Evolutionary conservation across 2,329 filamentous ascomycete genomes (phyloP), one percentile per base, ranked within the genome.

Genomic region (Bertia moriformis): DNA sequence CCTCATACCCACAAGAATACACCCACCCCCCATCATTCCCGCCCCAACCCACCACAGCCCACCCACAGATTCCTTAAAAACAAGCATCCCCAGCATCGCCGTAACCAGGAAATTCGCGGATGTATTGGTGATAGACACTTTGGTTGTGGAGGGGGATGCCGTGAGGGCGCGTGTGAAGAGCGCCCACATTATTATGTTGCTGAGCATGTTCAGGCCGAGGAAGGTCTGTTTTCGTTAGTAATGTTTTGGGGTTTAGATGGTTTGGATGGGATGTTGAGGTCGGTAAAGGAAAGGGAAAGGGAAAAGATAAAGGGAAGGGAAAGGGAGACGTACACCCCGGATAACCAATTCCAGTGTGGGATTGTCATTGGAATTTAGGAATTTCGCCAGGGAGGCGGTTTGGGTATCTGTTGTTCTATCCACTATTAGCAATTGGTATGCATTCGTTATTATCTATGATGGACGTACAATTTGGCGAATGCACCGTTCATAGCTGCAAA

Each of bases 401-500:
- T 76, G 61, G 35, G 67, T 57, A 10, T 73, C 76, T 14, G 74
- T 79, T 42, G 73, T 78, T 43, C 71, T 75, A 44, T 35, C 22
- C 27, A 18, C 14, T 38, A 32, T 36, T 19, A 19, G 19, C 4
- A 38, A 14, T 13, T 4, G 2, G 14, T 14, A 24, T 4, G 18
- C 14, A 39, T 29, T 4, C 13, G 24, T 27, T 18, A n/a, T 19
- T 18, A n/a, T 22, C 13, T 14, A 35, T 39, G 18, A 38, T 32
- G 39, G 10, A 19, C 56, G 30, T 60, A 74, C 69, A 79, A 61
- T 55, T 79, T 79, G 10, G 74, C 74, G 52, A 79, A 79, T n/a
- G 78, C 66, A 38, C 74, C 74, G 46, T 79, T 79, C 48, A 75
- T 61, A 10, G 74, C 73, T 14, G 74, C 74, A 51, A 73, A 79